phyloP scores from a whole-genome alignment of 2,329 filamentous ascomycete genomes.

The Chaetomium globosum region DNA sequence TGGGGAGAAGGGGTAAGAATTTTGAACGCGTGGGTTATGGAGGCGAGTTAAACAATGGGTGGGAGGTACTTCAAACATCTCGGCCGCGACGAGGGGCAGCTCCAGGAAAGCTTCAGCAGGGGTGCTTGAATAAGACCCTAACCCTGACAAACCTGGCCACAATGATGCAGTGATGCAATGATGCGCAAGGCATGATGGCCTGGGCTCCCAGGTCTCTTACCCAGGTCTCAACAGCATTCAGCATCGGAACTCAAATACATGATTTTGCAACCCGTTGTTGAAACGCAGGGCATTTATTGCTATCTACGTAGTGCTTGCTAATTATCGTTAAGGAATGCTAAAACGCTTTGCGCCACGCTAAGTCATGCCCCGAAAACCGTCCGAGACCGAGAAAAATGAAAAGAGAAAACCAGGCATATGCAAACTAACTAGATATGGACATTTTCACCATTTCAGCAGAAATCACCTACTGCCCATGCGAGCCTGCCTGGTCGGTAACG shows the following conservation, averaged over 20 bases:
- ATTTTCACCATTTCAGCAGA: not conserved
- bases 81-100: not conserved
- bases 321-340: conserved; percentile 6
- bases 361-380: conserved; percentile 9
- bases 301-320: not conserved
- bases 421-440: not conserved
- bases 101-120: not conserved
- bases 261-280: conserved; percentile 8
- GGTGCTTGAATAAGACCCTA: not conserved
- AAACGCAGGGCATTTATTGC: conserved; percentile 16
- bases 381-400: not conserved
- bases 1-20: not conserved
- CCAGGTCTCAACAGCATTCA: not conserved
- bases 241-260: not conserved
- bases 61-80: not conserved
- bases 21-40: not conserved
- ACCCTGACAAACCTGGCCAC: not conserved
- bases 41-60: not conserved
- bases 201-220: too few relatives aligned
- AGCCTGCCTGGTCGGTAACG: conserved; percentile 49
- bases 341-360: conserved; percentile 25
- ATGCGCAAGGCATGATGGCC: too few relatives aligned
- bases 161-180: too few relatives aligned
- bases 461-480: conserved; percentile 46
- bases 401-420: not conserved